Percentiles rank a stretch among this genome's conserved stretches.
These are phyloP conservation scores for Blastobotrys petasosporus DNA, from an alignment of 1,139 yeast genomes.

Conservation along the genomic window DNA sequence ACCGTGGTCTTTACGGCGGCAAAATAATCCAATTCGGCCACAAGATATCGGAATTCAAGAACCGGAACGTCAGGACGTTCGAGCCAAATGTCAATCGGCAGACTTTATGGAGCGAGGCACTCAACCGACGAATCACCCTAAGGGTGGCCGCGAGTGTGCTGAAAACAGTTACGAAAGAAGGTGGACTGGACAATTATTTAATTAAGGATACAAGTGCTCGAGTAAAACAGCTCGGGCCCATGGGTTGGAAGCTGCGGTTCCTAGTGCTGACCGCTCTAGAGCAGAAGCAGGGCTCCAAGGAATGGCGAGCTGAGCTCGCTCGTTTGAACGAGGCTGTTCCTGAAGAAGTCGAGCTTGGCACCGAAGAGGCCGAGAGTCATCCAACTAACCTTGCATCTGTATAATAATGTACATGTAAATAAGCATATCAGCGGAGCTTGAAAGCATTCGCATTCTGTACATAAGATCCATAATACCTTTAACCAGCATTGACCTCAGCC, in stretches of 20 bases:
- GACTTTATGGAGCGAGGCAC: conserved; percentile 76
- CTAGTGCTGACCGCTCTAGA: conserved; percentile 44
- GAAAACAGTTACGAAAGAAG: conserved; percentile 82
- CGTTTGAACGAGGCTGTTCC: too few relatives aligned
- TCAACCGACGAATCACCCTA: conserved; percentile 50
- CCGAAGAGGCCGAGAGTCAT: too few relatives aligned
- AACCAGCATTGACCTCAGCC: too few relatives aligned
- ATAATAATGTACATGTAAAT: too few relatives aligned
- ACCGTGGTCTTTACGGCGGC: conserved; percentile 87
- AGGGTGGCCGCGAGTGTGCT: conserved; percentile 76
- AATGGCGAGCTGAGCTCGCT: too few relatives aligned
- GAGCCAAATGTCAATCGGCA: conserved; percentile 73
- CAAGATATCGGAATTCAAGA: conserved; percentile 69
- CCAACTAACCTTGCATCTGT: too few relatives aligned
- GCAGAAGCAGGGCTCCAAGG: conserved; percentile 31
- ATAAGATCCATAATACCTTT: too few relatives aligned
- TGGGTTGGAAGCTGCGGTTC: conserved; percentile 86
- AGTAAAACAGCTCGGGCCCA: conserved; percentile 83
- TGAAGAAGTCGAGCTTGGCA: too few relatives aligned
- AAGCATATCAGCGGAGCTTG: too few relatives aligned
- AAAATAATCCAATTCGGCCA: conserved; percentile 73
- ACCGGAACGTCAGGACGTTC: conserved; percentile 72
- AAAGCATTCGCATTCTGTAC: too few relatives aligned
- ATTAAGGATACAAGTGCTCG: conserved; percentile 84
- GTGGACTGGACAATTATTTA: conserved; percentile 85